Conservation (phyloP, 805 yeast genomes). For the Pichia eremophila region DNA sequence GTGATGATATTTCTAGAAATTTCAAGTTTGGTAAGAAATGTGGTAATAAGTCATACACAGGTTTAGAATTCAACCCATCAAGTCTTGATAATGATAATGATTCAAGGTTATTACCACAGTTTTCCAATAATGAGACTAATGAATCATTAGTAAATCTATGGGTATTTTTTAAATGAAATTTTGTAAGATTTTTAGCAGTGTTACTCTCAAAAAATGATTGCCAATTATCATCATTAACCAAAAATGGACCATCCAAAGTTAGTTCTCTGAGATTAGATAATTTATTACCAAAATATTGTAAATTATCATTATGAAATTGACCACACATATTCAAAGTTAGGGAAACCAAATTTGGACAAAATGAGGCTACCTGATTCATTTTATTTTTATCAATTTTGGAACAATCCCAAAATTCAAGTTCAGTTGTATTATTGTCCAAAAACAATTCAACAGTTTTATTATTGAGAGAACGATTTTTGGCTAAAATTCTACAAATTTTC, state of each 20-base stretch:
- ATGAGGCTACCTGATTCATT: slow-evolving; percentile 60
- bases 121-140: slow-evolving; percentile 49
- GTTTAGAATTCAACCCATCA: slow-evolving; percentile 56
- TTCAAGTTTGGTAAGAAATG: slow-evolving; percentile 47
- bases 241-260: slow-evolving; percentile 81
- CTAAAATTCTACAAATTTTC: slow-evolving; percentile 66
- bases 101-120: slow-evolving; percentile 48
- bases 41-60: slow-evolving; percentile 55
- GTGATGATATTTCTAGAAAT: slow-evolving; percentile 58
- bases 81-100: slow-evolving; percentile 55
- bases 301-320: slow-evolving; percentile 68
- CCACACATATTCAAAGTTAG: slow-evolving; percentile 88
- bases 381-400: slow-evolving; percentile 64
- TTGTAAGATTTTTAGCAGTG: slow-evolving; percentile 43
- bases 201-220: slow-evolving; percentile 50
- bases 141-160: slow-evolving; percentile 72
- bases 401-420: slow-evolving; percentile 85
- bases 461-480: slow-evolving; percentile 73
- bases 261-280: slow-evolving; percentile 45
- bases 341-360: slow-evolving; percentile 61
- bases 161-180: slow-evolving; percentile 66
- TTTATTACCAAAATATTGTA: slow-evolving; percentile 53
- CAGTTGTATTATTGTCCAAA: slow-evolving; percentile 46
- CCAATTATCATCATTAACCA: slow-evolving; percentile 75
- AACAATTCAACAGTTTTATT: slow-evolving; percentile 67